Conservation (phyloP, 768 basidiomycete genomes). For the Pholiota conissans region DNA sequence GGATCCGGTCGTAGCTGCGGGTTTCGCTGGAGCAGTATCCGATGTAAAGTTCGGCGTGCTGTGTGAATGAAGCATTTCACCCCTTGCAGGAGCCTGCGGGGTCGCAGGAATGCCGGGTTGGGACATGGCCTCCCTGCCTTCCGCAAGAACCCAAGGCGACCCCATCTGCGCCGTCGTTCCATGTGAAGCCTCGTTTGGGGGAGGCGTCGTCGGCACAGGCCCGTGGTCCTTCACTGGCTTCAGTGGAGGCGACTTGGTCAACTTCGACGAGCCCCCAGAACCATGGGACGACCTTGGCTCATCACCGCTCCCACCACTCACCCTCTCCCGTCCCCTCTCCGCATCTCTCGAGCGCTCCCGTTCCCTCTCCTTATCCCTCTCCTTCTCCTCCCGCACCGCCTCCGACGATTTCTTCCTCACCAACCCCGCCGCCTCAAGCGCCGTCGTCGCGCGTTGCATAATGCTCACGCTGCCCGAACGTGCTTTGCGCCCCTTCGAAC, state of each 20-base stretch:
- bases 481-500: conserved; percentile 60
- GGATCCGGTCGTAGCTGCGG: conserved; percentile 37
- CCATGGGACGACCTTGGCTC: conserved; percentile 69
- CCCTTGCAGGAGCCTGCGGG: conserved; percentile 45
- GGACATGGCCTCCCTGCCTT: conserved; percentile 38
- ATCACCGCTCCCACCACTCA: conserved; percentile 40
- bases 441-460: conserved; percentile 93
- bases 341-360: conserved; percentile 44
- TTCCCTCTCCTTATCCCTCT: conserved; percentile 44
- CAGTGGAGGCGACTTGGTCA: conserved; percentile 70
- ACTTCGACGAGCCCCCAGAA: conserved; percentile 58
- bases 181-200: conserved; percentile 41
- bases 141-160: conserved; percentile 77
- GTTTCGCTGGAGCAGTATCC: conserved; percentile 13
- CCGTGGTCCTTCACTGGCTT: conserved; percentile 39
- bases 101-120: conserved; percentile 19
- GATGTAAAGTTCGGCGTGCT: conserved; percentile 40
- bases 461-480: conserved; percentile 92
- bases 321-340: conserved; percentile 37
- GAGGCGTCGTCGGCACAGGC: conserved; percentile 49
- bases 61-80: conserved; percentile 48
- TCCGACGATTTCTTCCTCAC: conserved; percentile 83
- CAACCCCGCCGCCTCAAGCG: conserved; percentile 81
- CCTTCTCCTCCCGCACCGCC: conserved; percentile 62
- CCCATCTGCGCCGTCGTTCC: conserved; percentile 39